A percentile compares a stretch with the other conserved stretches of the same genome.
phyloP scores from a whole-genome alignment of 2,329 filamentous ascomycete species.

The Diaporthe vexans region DNA sequence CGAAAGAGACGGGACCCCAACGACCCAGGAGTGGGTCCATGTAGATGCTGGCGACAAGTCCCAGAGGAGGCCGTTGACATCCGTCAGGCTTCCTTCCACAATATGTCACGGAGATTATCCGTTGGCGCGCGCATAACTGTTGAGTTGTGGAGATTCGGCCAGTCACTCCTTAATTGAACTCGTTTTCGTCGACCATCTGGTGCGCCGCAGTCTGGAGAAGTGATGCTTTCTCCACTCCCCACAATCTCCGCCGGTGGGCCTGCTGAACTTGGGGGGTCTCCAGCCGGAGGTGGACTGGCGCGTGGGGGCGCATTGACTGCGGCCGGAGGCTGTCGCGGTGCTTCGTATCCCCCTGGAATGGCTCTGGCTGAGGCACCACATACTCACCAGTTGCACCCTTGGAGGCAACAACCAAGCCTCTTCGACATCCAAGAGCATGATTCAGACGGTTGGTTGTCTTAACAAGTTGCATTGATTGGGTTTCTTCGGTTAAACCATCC shows the following conservation, averaged over 20 bases:
- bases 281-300: slow-evolving; percentile 15
- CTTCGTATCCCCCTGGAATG: neutral
- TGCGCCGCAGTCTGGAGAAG: slow-evolving; percentile 8
- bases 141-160: neutral
- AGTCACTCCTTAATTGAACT: neutral
- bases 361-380: neutral
- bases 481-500: neutral
- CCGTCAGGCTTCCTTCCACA: neutral
- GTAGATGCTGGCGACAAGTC: neutral
- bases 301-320: slow-evolving; percentile 24
- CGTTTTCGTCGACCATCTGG: slow-evolving; percentile 2
- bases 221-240: slow-evolving; percentile 30
- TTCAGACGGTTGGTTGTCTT: neutral
- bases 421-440: neutral
- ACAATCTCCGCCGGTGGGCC: slow-evolving; percentile 29
- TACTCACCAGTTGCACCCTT: neutral
- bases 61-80: neutral
- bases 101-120: slow-evolving; percentile 1
- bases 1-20: slow-evolving; percentile 21
- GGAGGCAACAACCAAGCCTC: neutral
- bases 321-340: neutral
- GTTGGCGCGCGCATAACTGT: neutral
- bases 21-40: neutral
- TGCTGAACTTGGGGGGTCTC: slow-evolving; percentile 19
- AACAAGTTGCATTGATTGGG: slow-evolving; percentile 6